Base-by-base conservation (phyloP, 495 filamentous ascomycete species). In the Coniosporium apollinis region DNA sequence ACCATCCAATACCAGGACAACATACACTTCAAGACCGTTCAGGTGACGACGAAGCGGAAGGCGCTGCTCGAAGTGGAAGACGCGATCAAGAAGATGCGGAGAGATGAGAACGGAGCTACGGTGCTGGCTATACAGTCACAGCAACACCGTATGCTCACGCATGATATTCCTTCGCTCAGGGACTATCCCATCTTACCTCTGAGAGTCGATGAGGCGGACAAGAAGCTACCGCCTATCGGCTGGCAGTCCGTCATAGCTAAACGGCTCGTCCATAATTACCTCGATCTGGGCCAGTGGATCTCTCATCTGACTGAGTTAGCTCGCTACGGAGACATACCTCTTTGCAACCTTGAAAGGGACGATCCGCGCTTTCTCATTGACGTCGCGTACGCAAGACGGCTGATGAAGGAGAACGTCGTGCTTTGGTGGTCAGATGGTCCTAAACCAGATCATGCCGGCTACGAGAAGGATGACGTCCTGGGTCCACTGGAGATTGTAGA, bases 351-450 rank as follows among this genome's bases (percentile, higher is more conserved):
- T 19, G 91, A 96, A 50, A 74, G 72, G 28, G 86, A 96, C 44
- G 89, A 99, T 48, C 87, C 89, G 14, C 68, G 80, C 16, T 99
- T 83, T 52, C 59, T 96, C 34, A 96, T 99, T 47, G 89, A 99
- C 50, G 71, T 99, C 29, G 82, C 89, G 2, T 99, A 96, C 56
- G 89, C 89, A 1, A 62, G 89, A 34, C 74, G 91, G 8, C 60
- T 99, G 34, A 84, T 89, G 48, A 75, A 80, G 45, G 92, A 86
- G 48, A 86, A 86, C 42, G 82, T 99, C 4, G 79, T 99, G 11
- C 66, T 99, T n/a, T 99, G 89, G 89, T 99, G 89, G 89, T 94
- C 85, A 21, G 65, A 66, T 9, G 76, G 72, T 19, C 72, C 89
- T 4, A 70, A 71, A 35, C 89, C 91, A 18, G 89, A 99, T 47